These are phyloP conservation scores for Fusarium kyushuense DNA, from an alignment of 2,329 filamentous ascomycete genomes.

Conservation along the genomic window DNA sequence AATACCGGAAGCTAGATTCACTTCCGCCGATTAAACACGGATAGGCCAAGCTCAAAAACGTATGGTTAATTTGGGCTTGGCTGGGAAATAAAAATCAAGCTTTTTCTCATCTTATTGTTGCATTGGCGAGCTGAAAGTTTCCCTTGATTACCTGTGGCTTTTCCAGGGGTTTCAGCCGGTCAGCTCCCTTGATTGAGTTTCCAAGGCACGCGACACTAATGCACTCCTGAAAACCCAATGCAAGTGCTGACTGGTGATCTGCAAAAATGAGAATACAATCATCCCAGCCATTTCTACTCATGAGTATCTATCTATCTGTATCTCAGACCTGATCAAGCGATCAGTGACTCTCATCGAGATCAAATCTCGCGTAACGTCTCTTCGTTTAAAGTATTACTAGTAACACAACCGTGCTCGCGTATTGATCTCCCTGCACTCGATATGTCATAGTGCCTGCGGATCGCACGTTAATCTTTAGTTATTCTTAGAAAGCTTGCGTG, in stretches of 20 bases:
- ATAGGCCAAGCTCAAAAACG: conserved; percentile 1
- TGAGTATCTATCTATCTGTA: no score
- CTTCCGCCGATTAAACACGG: neutral
- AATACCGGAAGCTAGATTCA: conserved; percentile 21
- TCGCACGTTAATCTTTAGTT: conserved; percentile 22
- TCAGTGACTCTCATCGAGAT: neutral
- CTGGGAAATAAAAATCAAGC: conserved; percentile 7
- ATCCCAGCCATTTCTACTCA: no score
- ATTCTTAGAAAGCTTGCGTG: conserved; percentile 40
- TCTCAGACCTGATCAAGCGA: no score
- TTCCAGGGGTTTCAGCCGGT: conserved; percentile 21
- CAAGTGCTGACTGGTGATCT: neutral
- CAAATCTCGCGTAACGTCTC: neutral
- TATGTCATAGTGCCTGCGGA: conserved; percentile 23
- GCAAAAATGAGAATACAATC: no score
- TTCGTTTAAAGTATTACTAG: neutral
- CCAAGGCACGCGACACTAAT: conserved; percentile 12
- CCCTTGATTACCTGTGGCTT: conserved; percentile 15
- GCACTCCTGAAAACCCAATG: conserved; percentile 27
- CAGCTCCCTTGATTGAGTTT: conserved; percentile 1
- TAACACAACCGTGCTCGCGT: conserved; percentile 23
- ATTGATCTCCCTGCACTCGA: conserved; percentile 14
- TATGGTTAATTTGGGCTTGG: neutral
- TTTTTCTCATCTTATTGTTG: conserved; percentile 1
- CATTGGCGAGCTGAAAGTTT: neutral